Evolutionary conservation across 2,329 filamentous ascomycete species (phyloP).

Genomic region (Fusarium azukiicola): DNA sequence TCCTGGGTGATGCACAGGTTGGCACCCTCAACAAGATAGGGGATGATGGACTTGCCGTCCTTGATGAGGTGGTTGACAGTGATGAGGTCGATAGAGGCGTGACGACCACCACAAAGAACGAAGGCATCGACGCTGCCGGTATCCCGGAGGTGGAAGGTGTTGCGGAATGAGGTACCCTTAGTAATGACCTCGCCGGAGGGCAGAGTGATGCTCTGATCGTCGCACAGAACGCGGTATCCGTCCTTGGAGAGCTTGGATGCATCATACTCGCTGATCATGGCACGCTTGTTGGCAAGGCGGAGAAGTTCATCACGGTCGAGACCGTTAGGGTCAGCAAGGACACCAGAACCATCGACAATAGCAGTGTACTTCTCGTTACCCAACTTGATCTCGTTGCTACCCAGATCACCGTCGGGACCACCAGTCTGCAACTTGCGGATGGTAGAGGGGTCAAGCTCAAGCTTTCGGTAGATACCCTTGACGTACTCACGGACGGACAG

Average conservation of each 20-base stretch:
- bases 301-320: slow-evolving; percentile 91
- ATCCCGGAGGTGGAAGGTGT: slow-evolving; percentile 95
- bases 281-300: slow-evolving; percentile 91
- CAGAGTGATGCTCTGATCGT: slow-evolving; percentile 92
- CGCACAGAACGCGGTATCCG: slow-evolving; percentile 95
- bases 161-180: slow-evolving; percentile 98
- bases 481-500: slow-evolving; percentile 98
- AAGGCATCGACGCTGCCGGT: slow-evolving; percentile 91
- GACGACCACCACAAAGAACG: slow-evolving; percentile 97
- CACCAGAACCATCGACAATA: slow-evolving; percentile 97
- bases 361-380: slow-evolving; percentile 97
- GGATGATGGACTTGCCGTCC: slow-evolving; percentile 92
- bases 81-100: slow-evolving; percentile 96
- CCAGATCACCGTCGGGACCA: slow-evolving; percentile 97
- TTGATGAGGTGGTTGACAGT: slow-evolving; percentile 93
- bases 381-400: slow-evolving; percentile 98
- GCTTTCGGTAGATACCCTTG: slow-evolving; percentile 97
- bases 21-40: slow-evolving; percentile 98
- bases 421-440: slow-evolving; percentile 98
- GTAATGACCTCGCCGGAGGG: slow-evolving; percentile 92
- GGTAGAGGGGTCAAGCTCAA: slow-evolving; percentile 91
- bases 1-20: slow-evolving; percentile 99
- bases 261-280: slow-evolving; percentile 95
- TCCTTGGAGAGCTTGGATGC: slow-evolving; percentile 90
- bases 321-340: slow-evolving; percentile 95